Evolutionary conservation across 805 yeast genomes (phyloP), one percentile per base, ranked within the genome.

Genomic region (Myxozyma vanderwaltii): DNA sequence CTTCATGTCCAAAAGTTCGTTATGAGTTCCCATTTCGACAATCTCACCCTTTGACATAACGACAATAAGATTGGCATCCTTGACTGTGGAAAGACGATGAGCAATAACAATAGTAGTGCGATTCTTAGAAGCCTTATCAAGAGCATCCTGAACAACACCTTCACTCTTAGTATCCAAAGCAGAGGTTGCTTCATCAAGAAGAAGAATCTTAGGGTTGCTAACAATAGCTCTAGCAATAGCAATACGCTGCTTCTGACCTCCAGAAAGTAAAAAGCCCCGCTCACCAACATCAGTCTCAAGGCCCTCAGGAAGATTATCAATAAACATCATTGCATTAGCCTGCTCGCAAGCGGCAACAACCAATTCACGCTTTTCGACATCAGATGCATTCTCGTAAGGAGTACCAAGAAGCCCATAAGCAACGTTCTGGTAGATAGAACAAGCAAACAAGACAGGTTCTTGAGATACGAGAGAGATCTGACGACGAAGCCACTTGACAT

Each of bases 401-500:
- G 69, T 59, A 12, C 71, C 72, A 58, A 75, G 58, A 50, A 89
- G 74, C 21, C 96, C 96, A 74, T 87, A 88, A 58, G 89, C 78
- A 38, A 90, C 82, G 68, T 90, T 90, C 68, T 90, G 96, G 69
- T 83, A 74, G 48, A 92, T 89, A 0, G 95, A 80, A 57, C 89
- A 96, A 69, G 91, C 88, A 76, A 92, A 92, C 43, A 92, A 75
- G 2, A 96, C 96, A 0, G 97, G 95, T 65, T 92, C 98, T 74
- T 92, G 98, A 4, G 97, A 96, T 4, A 92, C 98, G 29, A 91
- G 89, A 46, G 97, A 96, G 58, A 92, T 82, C 46, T 82, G 79
- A 60, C 75, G 81, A 68, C 98, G 82, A 51, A 92, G 78, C 59
- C 91, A 84, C 60, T 86, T 88, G 40, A 91, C 70, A 56, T 88